Percentiles rank a stretch among this genome's conserved stretches.
Evolutionary conservation across 139 green algal species (phyloP).

Genomic region (Chlamydomonas asymmetrica): DNA sequence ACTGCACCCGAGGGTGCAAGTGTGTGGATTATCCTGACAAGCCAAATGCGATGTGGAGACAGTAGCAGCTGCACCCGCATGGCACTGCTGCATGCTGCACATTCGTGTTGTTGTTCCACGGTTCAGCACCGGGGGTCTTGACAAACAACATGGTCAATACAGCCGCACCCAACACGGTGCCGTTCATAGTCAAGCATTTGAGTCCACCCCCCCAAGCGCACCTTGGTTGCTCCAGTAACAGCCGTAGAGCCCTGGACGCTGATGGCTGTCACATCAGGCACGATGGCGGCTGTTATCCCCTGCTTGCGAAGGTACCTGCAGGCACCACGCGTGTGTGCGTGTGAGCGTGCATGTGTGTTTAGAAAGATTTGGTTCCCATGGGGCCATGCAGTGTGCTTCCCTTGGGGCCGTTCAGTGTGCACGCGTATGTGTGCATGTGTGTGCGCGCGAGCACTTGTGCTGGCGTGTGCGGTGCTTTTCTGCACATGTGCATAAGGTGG

Average conservation of each 20-base stretch:
- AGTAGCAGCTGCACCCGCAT: neutral
- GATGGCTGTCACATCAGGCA: conserved; percentile 43
- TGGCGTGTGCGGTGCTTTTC: no score
- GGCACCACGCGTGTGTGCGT: conserved; percentile 14
- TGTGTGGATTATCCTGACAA: no score
- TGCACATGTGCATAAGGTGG: no score
- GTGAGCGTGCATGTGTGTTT: neutral
- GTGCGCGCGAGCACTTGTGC: neutral
- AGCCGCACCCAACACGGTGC: neutral
- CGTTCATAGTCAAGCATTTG: neutral
- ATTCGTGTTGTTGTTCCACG: neutral
- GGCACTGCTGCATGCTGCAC: neutral
- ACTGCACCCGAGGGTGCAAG: no score
- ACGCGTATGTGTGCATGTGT: conserved; percentile 34
- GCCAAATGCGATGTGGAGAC: neutral
- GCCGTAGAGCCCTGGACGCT: conserved; percentile 7
- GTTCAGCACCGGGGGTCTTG: neutral
- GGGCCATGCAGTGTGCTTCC: neutral
- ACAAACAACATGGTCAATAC: neutral
- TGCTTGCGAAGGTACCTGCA: no score
- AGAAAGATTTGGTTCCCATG: neutral
- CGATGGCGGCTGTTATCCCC: no score
- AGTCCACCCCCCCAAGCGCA: neutral
- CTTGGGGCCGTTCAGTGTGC: neutral
- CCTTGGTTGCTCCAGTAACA: conserved; percentile 12